Evolutionary conservation across 2,329 filamentous ascomycete species (phyloP).

Genomic region (Alternaria hordeiaustralica): DNA sequence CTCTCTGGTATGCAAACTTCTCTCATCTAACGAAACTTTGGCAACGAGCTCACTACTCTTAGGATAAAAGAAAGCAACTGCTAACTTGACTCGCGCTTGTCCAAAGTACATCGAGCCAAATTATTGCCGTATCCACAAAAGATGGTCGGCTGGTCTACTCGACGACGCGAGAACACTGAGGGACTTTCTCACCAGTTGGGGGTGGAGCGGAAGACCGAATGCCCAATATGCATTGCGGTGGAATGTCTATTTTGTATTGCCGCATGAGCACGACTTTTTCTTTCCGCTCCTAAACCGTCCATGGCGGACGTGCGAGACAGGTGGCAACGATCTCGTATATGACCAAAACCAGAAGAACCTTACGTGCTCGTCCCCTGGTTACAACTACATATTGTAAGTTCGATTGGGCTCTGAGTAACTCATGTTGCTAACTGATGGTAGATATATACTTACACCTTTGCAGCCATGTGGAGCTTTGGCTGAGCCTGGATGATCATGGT

Average conservation of each 20-base stretch:
- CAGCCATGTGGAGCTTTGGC: neutral
- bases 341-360: neutral
- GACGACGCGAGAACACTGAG: neutral
- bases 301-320: neutral
- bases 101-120: neutral
- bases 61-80: neutral
- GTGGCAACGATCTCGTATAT: neutral
- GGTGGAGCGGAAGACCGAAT: neutral
- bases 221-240: neutral
- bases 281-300: neutral
- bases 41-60: neutral
- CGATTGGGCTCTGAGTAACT: neutral
- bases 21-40: neutral
- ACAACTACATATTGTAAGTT: neutral
- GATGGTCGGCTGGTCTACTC: neutral
- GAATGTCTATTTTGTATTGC: neutral
- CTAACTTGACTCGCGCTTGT: neutral
- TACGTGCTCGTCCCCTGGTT: neutral
- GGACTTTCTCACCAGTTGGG: neutral
- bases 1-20: neutral
- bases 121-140: neutral
- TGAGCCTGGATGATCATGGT: neutral
- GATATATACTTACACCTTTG: neutral
- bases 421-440: neutral
- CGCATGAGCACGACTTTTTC: neutral